Evolutionary conservation across 192 early-diverging fungal genomes (phyloP), one percentile per base, ranked within the genome.

Genomic region (Linnemannia schmuckeri): DNA sequence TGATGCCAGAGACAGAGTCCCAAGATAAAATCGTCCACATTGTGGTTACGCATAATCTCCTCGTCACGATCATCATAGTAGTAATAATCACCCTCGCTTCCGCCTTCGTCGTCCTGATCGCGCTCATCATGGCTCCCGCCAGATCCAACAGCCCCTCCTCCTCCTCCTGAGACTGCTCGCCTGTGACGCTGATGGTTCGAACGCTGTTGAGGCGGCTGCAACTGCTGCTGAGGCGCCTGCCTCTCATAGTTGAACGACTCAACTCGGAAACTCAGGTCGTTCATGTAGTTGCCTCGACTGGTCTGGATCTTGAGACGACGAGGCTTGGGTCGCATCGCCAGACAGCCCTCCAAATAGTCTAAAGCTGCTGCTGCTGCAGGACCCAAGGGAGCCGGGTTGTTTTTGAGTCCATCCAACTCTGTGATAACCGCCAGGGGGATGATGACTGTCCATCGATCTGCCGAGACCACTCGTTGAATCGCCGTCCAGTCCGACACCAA

Each of bases 11-110:
- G 78, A 78, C 92, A 93, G 10, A 90, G 75, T 0, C 89, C 90
- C 9, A 93, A 83, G 44, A 93, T 89, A 38, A 93, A 82, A 55
- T 93, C 92, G 76, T 93, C 92, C n/a, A 93, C 78, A 82, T 93
- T 93, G 57, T 90, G 85, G 33, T 87, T 90, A 17, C 84, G 88
- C 72, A 90, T 91, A 63, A 89, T 89, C 83, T 90, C 90, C 18
- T 91, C 89, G 74, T 90, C 82, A 5, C 80, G 80, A 30, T 82
- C 86, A 24, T 91, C 89, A 66, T 90, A 79, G 6, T 77, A 80
- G 17, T 82, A 83, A 30, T 90, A 83, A 41, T 88, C 80, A 40
- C 75, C 79, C 20, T 90, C 86, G 61, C 61, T 66, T 66, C 61
- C 61, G 13, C 61, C 61, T 12, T 66, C 61, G 13, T 66, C 61